Conservation (phyloP, 768 basidiomycete genomes). For the Boletus rex-veris region DNA sequence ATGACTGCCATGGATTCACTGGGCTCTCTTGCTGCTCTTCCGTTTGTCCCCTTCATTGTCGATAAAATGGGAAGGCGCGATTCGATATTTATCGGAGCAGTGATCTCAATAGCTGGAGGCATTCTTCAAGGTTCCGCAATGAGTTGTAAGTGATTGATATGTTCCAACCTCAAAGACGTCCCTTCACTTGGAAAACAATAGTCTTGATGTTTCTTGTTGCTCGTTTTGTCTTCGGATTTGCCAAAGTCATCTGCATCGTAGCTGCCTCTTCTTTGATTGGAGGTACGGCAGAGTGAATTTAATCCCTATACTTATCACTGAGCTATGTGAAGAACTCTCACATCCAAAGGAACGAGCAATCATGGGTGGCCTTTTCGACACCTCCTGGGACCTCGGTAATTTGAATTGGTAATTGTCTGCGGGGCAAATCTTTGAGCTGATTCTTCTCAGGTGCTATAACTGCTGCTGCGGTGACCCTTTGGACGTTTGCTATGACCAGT, state of each 20-base stretch:
- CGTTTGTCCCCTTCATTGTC: conserved; percentile 26
- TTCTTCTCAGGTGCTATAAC: conserved; percentile 9
- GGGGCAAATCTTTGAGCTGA: neutral
- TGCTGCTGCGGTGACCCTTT: conserved; percentile 57
- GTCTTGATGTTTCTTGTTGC: neutral
- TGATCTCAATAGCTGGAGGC: conserved; percentile 3
- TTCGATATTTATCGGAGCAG: conserved; percentile 7
- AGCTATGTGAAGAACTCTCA: conserved; percentile 13
- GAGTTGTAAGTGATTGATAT: conserved; percentile 3
- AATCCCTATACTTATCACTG: neutral
- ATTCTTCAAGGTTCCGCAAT: conserved; percentile 10
- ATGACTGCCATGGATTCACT: conserved; percentile 58
- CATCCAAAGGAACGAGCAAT: conserved; percentile 21
- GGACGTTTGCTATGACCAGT: conserved; percentile 55
- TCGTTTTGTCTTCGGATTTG: conserved; percentile 3
- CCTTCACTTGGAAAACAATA: neutral
- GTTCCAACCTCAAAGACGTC: too few relatives aligned
- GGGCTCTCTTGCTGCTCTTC: conserved; percentile 51
- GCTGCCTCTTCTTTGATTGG: conserved; percentile 19
- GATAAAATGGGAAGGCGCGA: conserved; percentile 9
- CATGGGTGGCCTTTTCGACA: conserved; percentile 11
- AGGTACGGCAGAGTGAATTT: conserved; percentile 5
- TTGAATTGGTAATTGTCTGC: neutral
- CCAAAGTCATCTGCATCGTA: neutral
- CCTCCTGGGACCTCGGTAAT: conserved; percentile 12